Evolutionary conservation across 2,329 filamentous ascomycete species (phyloP).

Genomic region (Fusarium sacchari): DNA sequence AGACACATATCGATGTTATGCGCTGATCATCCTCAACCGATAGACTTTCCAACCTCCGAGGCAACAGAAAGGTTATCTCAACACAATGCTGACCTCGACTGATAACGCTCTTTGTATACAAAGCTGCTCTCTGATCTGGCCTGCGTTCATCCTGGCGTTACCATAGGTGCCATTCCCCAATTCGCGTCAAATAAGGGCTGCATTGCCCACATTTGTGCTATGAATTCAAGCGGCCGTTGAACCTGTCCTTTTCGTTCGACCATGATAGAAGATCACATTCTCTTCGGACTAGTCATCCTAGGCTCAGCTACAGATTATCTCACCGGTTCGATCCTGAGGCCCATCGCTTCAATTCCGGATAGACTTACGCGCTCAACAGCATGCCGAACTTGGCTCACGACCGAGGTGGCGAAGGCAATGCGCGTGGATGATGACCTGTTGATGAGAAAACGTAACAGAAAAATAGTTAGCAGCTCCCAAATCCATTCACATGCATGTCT

Average conservation of each 20-base stretch:
- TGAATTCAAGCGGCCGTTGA: no score
- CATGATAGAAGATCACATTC: neutral
- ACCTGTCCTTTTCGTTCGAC: neutral
- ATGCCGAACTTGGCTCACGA: neutral
- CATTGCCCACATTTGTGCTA: neutral
- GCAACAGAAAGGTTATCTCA: neutral
- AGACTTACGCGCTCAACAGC: neutral
- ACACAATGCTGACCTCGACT: neutral
- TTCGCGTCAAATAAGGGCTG: accelerated
- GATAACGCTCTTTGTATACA: neutral
- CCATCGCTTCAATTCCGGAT: neutral
- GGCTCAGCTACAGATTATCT: neutral
- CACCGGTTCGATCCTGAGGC: neutral
- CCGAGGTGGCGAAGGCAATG: neutral
- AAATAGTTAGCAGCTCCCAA: neutral
- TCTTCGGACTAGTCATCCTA: accelerated
- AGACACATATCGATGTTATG: neutral
- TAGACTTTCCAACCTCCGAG: neutral
- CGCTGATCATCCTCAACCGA: neutral
- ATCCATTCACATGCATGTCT: neutral
- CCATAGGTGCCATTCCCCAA: neutral
- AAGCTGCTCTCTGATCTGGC: neutral
- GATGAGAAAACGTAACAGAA: neutral
- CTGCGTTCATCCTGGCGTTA: neutral
- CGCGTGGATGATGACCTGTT: neutral